Evolutionary conservation across 1,139 yeast genomes (phyloP).

Genomic region (Hansenula lynferdii): DNA sequence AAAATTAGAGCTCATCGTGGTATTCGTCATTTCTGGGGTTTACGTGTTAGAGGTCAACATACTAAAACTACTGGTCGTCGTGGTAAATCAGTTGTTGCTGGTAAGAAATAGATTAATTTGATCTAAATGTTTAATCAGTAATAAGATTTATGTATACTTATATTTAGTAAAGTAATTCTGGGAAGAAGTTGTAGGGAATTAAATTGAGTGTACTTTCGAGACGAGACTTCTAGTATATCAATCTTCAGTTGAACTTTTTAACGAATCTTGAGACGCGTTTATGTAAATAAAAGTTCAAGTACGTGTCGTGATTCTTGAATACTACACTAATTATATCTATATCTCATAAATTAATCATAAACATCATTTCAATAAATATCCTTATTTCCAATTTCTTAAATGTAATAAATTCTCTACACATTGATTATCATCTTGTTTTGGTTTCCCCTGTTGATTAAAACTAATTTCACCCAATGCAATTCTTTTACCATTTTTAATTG

Average conservation of each 20-base stretch:
- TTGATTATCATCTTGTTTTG: slow-evolving; percentile 4
- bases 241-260: no score
- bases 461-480: slow-evolving; percentile 6
- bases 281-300: no score
- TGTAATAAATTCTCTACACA: slow-evolving; percentile 7
- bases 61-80: slow-evolving; percentile 99
- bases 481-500: background rate
- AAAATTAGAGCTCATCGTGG: slow-evolving; percentile 99
- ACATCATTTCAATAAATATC: slow-evolving; percentile 1
- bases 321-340: background rate
- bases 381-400: slow-evolving; percentile 7
- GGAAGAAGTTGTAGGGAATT: no score
- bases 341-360: slow-evolving; percentile 1
- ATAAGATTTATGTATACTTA: slow-evolving; percentile 1
- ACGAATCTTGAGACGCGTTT: no score
- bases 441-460: slow-evolving; percentile 2
- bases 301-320: no score
- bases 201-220: no score
- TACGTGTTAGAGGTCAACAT: slow-evolving; percentile 97
- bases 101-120: slow-evolving; percentile 6
- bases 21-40: slow-evolving; percentile 99
- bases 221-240: no score
- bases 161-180: no score
- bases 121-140: background rate
- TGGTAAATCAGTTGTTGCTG: slow-evolving; percentile 32